phyloP scores from a whole-genome alignment of 371 early-diverging fungal species.

The Batrachochytrium dendrobatidis region DNA sequence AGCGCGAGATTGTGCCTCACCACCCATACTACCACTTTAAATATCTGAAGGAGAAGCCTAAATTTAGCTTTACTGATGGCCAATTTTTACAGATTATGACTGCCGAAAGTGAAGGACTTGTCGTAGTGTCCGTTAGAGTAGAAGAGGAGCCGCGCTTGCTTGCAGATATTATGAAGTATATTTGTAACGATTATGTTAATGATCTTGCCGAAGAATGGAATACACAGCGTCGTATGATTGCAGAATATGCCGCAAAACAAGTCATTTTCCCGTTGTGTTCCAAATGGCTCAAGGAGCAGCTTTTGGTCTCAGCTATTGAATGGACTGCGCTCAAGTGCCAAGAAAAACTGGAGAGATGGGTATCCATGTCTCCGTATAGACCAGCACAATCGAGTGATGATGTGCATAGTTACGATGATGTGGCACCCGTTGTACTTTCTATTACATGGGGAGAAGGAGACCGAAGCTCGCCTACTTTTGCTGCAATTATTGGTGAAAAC shows the following conservation, averaged over 20 bases:
- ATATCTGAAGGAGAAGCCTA: conserved; percentile 71
- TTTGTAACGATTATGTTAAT: conserved; percentile 48
- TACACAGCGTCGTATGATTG: conserved; percentile 56
- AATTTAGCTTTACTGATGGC: conserved; percentile 58
- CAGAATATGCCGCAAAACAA: conserved; percentile 55
- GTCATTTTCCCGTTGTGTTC: conserved; percentile 64
- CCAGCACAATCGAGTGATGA: conserved; percentile 44
- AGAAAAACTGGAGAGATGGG: conserved; percentile 46
- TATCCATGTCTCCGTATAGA: neutral
- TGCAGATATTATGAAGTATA: conserved; percentile 49
- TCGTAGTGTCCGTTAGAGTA: conserved; percentile 58
- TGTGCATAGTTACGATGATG: conserved; percentile 24
- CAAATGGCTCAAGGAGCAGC: conserved; percentile 66
- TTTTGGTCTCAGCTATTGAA: conserved; percentile 66
- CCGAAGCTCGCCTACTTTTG: conserved; percentile 54
- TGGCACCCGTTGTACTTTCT: conserved; percentile 72
- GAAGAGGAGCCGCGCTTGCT: conserved; percentile 54
- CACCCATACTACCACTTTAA: conserved; percentile 84
- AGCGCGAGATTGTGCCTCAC: conserved; percentile 61
- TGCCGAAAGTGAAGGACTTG: conserved; percentile 69
- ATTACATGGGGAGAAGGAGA: conserved; percentile 78
- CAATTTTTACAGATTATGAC: conserved; percentile 70
- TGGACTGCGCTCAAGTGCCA: conserved; percentile 59
- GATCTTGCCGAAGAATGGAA: conserved; percentile 75
- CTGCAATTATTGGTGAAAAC: conserved; percentile 67